Evolutionary conservation across 768 basidiomycete genomes (phyloP), one percentile per base, ranked within the genome.

Genomic region (Phaffia tasmanica): DNA sequence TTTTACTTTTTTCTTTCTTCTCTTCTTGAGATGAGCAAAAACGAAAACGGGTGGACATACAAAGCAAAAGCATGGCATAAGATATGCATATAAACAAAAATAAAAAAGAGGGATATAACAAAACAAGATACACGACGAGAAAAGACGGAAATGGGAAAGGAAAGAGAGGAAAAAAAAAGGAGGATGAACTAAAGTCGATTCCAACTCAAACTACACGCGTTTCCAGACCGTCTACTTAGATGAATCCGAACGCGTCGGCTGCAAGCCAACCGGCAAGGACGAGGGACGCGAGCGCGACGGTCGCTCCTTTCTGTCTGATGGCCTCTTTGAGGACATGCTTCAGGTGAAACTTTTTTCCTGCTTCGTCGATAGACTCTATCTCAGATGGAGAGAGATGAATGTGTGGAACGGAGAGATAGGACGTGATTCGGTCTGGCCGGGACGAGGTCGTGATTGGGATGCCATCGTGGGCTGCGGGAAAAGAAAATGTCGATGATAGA

Each of bases 341-440:
- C 16, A 56, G 46, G 7, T 42, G 53, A 7, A 74, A 75, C 70
- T 74, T 75, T 25, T 66, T 69, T 7, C 76, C 77, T 6, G 75
- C 77, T 55, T 73, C 65, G 53, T 78, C 77, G 60, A 78, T 73
- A 6, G 73, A 74, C 42, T 72, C 68, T 57, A 76, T 71, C 54
- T 78, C 76, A 2, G 75, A 72, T 25, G 72, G 67, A 8, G 75
- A 74, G 30, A 78, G 72, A 19, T 74, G 68, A 55, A 89, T 78
- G 67, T 89, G 85, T 3, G 80, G 83, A 8, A 83, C 82, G 2
- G 78, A 83, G 51, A 88, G 77, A 72, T 89, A 89, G 70, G 86
- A 83, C 70, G 83, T 75, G 50, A 89, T 78, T 59, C 83, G 83
- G 51, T 82, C 77, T 67, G 81, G 81, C 63, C 74, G 85, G 1